Base-by-base conservation (phyloP, 2,329 filamentous ascomycete genomes). In the Fusarium sp. region DNA sequence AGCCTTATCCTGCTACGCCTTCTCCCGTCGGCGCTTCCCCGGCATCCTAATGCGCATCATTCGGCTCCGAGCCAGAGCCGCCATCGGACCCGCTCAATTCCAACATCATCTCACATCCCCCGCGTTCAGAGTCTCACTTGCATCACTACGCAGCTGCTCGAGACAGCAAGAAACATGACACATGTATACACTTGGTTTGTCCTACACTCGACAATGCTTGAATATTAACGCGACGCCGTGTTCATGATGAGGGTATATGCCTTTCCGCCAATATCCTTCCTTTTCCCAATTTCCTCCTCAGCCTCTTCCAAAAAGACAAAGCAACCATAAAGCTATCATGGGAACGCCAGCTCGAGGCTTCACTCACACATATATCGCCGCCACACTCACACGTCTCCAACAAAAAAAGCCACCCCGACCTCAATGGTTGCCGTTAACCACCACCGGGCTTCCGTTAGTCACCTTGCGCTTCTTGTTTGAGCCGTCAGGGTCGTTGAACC, bases 401-500 rank as follows among this genome's bases (percentile, higher is more conserved):
- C 30, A 20, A 59, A 27, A 30, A 27, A 39, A 20, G n/a, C 32
- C 20, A 59, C 37, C 14, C 16, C 45, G 32, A 9, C n/a, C 50
- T 73, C 65, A 77, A 37, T 39, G 57, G 56, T 50, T 39, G 25
- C 72, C 66, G 18, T 70, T 73, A 30, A 64, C 39, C 62, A 66
- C 56, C 34, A 73, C 27, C 6, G 71, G 56, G 32, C 56, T 74
- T 16, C 78, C 78, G 50, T 77, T 79, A 4, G 34, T 39, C 25
- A 48, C 66, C 57, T 77, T 80, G 27, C 78, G 78, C 48, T 64
- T 76, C 68, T 80, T 79, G 61, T 66, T 68, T 4, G 65, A 23
- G 23, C 45, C n/a, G 8, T 76, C 73, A 10, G 56, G 39, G 43
- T 70, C 61, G 20, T 59, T 54, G 16, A 52, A 52, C 43, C 62